phyloP scores from a whole-genome alignment of 768 basidiomycete genomes.

The Rhizopogon roseolus region DNA sequence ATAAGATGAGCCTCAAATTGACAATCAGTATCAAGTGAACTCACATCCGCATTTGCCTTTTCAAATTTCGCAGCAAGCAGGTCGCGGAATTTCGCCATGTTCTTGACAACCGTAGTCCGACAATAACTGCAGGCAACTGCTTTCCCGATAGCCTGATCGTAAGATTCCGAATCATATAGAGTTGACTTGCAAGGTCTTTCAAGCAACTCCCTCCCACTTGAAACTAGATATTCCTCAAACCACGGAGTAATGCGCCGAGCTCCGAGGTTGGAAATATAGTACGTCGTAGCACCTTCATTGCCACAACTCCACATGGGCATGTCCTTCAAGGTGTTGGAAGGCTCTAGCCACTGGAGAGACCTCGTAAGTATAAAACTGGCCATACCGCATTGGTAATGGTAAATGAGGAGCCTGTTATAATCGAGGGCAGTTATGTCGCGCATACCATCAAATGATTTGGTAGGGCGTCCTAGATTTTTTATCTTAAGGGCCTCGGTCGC shows the following conservation, averaged over 20 bases:
- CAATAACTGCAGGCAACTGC: not conserved
- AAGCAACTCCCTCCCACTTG: not conserved
- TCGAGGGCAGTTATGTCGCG: too few relatives aligned
- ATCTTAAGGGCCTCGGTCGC: too few relatives aligned
- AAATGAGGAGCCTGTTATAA: too few relatives aligned
- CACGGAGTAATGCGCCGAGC: not conserved
- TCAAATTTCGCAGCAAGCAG: not conserved
- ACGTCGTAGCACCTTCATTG: not conserved
- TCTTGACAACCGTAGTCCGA: not conserved
- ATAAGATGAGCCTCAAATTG: slow-evolving; percentile 2
- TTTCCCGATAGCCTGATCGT: not conserved
- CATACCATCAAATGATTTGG: too few relatives aligned
- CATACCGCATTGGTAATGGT: too few relatives aligned
- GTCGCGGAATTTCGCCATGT: not conserved
- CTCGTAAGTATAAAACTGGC: too few relatives aligned
- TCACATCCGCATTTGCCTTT: not conserved
- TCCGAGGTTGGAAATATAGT: not conserved
- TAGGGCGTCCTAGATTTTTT: too few relatives aligned
- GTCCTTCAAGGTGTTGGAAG: not conserved
- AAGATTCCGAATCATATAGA: not conserved
- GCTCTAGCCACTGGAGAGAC: slow-evolving; percentile 4
- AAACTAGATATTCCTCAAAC: not conserved
- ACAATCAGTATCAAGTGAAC: not conserved
- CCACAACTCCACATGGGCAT: not conserved
- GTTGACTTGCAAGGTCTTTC: not conserved